Evolutionary conservation across 345 rosid species (phyloP).

Genomic region (Syzygium aromaticum): DNA sequence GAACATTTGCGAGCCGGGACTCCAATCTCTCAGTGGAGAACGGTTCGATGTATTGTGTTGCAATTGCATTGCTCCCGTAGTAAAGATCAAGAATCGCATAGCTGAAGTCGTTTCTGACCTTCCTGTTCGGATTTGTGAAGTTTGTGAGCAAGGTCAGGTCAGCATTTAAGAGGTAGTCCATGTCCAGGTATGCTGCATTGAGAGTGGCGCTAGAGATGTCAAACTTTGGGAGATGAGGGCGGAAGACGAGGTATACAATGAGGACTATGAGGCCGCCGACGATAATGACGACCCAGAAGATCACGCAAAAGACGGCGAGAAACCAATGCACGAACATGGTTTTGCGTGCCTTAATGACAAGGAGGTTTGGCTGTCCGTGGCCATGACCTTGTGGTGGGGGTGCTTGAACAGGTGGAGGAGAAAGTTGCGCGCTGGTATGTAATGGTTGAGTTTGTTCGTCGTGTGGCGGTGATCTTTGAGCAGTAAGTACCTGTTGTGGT

Average conservation of each 20-base stretch:
- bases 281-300: conserved; percentile 47
- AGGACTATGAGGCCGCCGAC: conserved; percentile 59
- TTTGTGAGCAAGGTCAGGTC: conserved; percentile 61
- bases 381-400: not conserved
- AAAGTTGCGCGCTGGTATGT: accelerated
- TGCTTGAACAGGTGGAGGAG: not conserved
- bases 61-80: conserved; percentile 48
- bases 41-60: conserved; percentile 59
- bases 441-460: not conserved
- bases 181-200: conserved; percentile 68
- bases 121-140: conserved; percentile 86
- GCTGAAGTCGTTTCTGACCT: conserved; percentile 64
- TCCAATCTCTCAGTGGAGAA: conserved; percentile 40
- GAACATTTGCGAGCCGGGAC: conserved; percentile 38
- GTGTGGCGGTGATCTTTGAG: not conserved
- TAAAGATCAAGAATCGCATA: conserved; percentile 53
- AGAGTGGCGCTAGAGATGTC: conserved; percentile 56
- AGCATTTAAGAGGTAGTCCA: conserved; percentile 57
- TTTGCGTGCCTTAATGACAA: conserved; percentile 1
- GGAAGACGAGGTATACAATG: conserved; percentile 60
- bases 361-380: conserved; percentile 2
- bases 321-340: conserved; percentile 34
- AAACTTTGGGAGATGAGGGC: conserved; percentile 61
- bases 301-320: conserved; percentile 47
- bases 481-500: not conserved